Evolutionary conservation across 2,329 filamentous ascomycete species (phyloP).

Genomic region (Monosporascus sp.): DNA sequence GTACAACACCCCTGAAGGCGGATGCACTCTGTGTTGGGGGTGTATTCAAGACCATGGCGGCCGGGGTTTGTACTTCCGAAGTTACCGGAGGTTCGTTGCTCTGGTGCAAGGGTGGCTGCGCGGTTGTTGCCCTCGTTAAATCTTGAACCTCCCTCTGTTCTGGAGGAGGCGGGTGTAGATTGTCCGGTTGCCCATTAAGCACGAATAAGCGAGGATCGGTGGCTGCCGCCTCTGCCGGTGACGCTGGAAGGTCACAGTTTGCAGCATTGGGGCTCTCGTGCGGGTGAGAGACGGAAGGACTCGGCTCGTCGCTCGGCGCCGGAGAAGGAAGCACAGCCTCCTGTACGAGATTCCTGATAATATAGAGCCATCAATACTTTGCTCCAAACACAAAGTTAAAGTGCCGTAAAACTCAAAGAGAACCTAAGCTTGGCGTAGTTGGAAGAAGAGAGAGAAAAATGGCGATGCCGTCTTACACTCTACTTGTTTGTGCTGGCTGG

Average conservation of each 20-base stretch:
- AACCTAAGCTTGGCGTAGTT: not conserved
- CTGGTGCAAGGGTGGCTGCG: slow-evolving; percentile 7
- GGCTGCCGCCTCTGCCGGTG: slow-evolving; percentile 14
- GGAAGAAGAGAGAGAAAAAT: not conserved
- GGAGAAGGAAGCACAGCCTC: slow-evolving; percentile 53
- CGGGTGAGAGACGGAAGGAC: slow-evolving; percentile 35
- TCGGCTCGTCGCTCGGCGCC: slow-evolving; percentile 56
- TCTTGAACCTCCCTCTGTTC: slow-evolving; percentile 4
- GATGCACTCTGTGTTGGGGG: slow-evolving; percentile 18
- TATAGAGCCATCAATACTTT: not conserved
- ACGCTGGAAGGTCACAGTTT: slow-evolving; percentile 24
- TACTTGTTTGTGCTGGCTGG: not conserved
- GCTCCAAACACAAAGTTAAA: not conserved
- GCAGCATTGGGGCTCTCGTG: slow-evolving; percentile 29
- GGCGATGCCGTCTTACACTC: not conserved
- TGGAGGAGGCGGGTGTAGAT: slow-evolving; percentile 4
- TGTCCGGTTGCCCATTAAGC: slow-evolving; percentile 3
- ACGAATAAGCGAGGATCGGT: slow-evolving; percentile 23
- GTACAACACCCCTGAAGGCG: not conserved
- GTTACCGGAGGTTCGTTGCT: slow-evolving; percentile 6
- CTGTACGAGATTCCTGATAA: slow-evolving; percentile 11
- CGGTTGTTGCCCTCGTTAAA: slow-evolving; percentile 3
- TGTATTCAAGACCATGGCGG: slow-evolving; percentile 19
- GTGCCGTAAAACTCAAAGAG: not conserved
- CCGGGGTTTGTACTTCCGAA: slow-evolving; percentile 5